A percentile compares a stretch with the other conserved stretches of the same genome.
Conservation (phyloP, 441 rosid species). For the Gossypium gossypioides region DNA sequence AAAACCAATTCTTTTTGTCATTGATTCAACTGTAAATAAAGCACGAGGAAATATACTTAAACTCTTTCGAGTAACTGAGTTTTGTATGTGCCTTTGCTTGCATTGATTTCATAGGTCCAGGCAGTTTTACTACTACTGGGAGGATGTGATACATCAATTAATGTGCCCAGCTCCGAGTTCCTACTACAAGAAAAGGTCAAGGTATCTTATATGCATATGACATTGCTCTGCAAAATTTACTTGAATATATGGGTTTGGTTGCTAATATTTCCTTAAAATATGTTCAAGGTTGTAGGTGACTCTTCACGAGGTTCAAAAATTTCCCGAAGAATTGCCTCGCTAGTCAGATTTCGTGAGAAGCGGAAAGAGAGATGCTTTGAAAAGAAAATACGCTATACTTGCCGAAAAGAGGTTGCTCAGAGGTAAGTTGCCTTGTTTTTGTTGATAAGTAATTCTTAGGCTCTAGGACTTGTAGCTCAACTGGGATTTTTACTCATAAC, state of each 20-base stretch:
- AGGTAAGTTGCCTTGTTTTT: constrained; percentile 25
- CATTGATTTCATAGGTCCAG: constrained; percentile 34
- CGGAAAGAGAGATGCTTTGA: constrained; percentile 48
- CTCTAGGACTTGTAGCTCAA: not conserved
- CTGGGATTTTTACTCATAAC: not conserved
- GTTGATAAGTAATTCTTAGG: not conserved
- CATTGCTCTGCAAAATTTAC: not conserved
- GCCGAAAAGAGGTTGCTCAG: constrained; percentile 47
- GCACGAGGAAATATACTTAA: not conserved
- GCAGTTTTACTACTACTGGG: constrained; percentile 41
- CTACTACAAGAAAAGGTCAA: constrained; percentile 24
- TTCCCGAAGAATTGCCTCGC: constrained; percentile 44
- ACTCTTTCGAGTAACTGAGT: not conserved
- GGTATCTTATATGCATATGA: constrained; percentile 19
- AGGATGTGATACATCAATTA: constrained; percentile 24
- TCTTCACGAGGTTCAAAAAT: constrained; percentile 29
- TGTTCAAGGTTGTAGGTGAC: constrained; percentile 31
- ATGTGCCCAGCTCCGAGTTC: constrained; percentile 27
- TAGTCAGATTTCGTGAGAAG: constrained; percentile 47
- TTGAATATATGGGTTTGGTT: not conserved
- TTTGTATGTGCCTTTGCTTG: constrained; percentile 11
- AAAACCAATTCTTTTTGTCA: not conserved
- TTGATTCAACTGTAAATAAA: not conserved
- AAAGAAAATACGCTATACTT: constrained; percentile 40
- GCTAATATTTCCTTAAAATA: constrained; percentile 9